These are phyloP conservation scores for Kluyveromyces aestuarii DNA, from an alignment of 805 yeast genomes.

Conservation along the genomic window DNA sequence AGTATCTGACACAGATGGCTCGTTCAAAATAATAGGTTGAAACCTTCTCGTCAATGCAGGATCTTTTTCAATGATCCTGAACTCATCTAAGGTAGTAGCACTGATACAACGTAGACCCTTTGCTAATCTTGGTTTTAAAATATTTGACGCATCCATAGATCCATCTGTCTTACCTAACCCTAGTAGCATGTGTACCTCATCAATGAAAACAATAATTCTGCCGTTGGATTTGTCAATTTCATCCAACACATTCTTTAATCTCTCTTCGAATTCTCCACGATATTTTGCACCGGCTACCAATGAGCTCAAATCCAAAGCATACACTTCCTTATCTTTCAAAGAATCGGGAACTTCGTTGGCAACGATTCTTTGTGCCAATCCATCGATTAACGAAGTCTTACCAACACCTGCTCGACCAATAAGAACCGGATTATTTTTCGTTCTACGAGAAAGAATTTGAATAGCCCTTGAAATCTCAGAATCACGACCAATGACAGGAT, in stretches of 20 bases:
- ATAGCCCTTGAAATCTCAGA: constrained; percentile 90
- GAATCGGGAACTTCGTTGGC: constrained; percentile 92
- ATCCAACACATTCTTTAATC: constrained; percentile 68
- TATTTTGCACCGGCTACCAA: constrained; percentile 91
- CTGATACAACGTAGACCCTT: constrained; percentile 94
- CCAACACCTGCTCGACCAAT: constrained; percentile 98
- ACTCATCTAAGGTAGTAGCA: constrained; percentile 93
- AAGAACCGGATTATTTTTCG: constrained; percentile 90
- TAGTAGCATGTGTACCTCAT: constrained; percentile 80
- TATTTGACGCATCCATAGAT: constrained; percentile 88
- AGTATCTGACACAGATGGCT: constrained; percentile 86
- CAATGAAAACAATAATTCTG: constrained; percentile 71
- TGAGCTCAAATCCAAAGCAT: constrained; percentile 80
- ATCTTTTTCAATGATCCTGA: constrained; percentile 90
- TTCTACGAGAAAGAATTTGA: constrained; percentile 83
- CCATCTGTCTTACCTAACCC: constrained; percentile 94
- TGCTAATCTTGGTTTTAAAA: constrained; percentile 88
- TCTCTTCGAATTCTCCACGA: constrained; percentile 93
- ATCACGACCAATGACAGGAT: constrained; percentile 95
- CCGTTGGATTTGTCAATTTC: constrained; percentile 79
- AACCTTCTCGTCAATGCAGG: constrained; percentile 93
- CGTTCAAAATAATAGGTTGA: constrained; percentile 77
- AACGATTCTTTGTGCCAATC: constrained; percentile 86
- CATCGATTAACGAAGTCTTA: constrained; percentile 94
- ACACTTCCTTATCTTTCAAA: constrained; percentile 75